These are phyloP conservation scores for Talaromyces sp. DNA, from an alignment of 2,329 filamentous ascomycete genomes.

Conservation along the genomic window DNA sequence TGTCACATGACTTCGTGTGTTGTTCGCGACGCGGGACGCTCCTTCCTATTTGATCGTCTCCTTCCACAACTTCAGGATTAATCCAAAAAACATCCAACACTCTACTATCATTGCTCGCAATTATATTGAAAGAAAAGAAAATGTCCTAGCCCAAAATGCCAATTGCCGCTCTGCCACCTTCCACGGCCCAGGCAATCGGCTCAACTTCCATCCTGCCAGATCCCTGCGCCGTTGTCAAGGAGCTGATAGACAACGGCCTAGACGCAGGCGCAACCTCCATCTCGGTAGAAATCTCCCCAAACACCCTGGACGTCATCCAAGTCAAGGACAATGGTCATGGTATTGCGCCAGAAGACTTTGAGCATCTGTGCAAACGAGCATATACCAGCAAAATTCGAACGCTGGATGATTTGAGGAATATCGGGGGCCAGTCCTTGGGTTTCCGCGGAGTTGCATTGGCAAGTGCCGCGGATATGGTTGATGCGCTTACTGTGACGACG, in stretches of 20 bases:
- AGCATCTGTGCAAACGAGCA: constrained; percentile 51
- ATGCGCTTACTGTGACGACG: constrained; percentile 50
- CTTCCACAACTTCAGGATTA: neutral
- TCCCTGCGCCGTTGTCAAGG: constrained; percentile 56
- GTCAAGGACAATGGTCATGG: constrained; percentile 61
- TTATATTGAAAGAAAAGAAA: neutral
- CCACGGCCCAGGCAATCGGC: constrained; percentile 48
- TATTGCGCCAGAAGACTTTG: constrained; percentile 52
- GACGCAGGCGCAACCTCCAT: constrained; percentile 57
- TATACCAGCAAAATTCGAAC: constrained; percentile 61
- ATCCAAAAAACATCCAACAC: neutral
- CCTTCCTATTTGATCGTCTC: constrained; percentile 2
- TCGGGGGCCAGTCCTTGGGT: constrained; percentile 55
- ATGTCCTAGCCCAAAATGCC: constrained; percentile 34
- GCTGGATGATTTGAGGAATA: constrained; percentile 50
- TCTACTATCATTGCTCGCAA: no score
- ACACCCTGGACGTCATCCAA: constrained; percentile 58
- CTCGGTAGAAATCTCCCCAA: constrained; percentile 53
- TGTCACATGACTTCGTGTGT: constrained; percentile 12
- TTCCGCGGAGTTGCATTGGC: constrained; percentile 63
- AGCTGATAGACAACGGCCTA: constrained; percentile 63
- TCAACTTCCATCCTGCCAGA: constrained; percentile 55
- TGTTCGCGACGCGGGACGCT: constrained; percentile 4
- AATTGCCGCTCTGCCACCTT: constrained; percentile 40
- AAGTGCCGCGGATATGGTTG: constrained; percentile 56